These are phyloP conservation scores for Leersia perrieri DNA, from an alignment of 176 grass and related monocot genomes.

Conservation along the genomic window DNA sequence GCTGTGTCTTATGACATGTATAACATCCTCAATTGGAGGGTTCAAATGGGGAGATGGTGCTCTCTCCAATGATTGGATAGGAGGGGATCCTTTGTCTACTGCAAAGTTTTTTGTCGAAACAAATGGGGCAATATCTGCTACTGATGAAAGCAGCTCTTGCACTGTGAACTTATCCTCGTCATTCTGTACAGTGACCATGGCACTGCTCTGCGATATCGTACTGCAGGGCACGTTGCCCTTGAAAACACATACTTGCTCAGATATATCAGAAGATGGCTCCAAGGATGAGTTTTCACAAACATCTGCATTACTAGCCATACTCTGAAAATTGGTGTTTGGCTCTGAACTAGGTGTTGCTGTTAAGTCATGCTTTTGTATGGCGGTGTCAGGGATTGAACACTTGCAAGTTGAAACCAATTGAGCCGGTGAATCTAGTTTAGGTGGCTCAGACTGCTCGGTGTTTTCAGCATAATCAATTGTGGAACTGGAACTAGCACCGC, in stretches of 20 bases:
- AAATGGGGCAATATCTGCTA: conserved; percentile 47
- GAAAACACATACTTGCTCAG: conserved; percentile 56
- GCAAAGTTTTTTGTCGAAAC: conserved; percentile 38
- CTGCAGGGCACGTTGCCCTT: conserved; percentile 52
- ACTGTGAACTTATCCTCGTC: conserved; percentile 91
- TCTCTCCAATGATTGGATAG: conserved; percentile 48
- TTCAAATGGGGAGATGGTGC: conserved; percentile 39
- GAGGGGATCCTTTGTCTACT: conserved; percentile 26
- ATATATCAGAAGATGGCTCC: conserved; percentile 47
- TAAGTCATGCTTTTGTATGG: conserved; percentile 38
- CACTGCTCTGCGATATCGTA: conserved; percentile 31
- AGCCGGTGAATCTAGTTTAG: conserved; percentile 45
- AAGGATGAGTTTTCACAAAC: conserved; percentile 25
- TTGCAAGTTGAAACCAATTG: conserved; percentile 33
- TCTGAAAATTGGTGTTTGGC: conserved; percentile 52
- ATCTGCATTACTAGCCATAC: conserved; percentile 45
- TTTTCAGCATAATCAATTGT: conserved; percentile 30
- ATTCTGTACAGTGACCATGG: conserved; percentile 17
- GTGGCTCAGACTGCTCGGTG: conserved; percentile 41
- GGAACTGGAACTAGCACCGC: conserved; percentile 28
- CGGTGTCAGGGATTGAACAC: conserved; percentile 27
- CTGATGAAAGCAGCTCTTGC: conserved; percentile 79
- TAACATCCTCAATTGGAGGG: conserved; percentile 68
- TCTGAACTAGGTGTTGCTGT: conserved; percentile 42
- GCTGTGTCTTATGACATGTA: conserved; percentile 86